Evolutionary conservation across 345 rosid species (phyloP).

Genomic region (Hevea brasiliensis): DNA sequence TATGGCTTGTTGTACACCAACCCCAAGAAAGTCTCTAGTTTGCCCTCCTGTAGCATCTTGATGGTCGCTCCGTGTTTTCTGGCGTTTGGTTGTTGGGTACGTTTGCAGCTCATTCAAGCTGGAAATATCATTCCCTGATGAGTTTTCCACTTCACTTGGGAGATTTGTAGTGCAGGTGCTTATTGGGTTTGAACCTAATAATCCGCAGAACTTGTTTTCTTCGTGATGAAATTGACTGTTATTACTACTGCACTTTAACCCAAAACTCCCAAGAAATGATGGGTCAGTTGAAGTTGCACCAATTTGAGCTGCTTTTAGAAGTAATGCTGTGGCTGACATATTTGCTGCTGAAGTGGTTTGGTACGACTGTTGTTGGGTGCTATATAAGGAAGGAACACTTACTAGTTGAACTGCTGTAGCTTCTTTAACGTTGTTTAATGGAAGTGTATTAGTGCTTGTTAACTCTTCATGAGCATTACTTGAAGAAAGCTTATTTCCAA

Average conservation of each 20-base stretch:
- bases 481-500: slow-evolving; percentile 39
- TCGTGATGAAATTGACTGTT: slow-evolving; percentile 35
- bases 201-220: slow-evolving; percentile 48
- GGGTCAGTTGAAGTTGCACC: slow-evolving; percentile 65
- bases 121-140: too few species aligned
- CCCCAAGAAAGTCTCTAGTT: slow-evolving; percentile 92
- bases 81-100: slow-evolving; percentile 60
- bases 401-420: slow-evolving; percentile 22
- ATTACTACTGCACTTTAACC: slow-evolving; percentile 36
- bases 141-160: too few species aligned
- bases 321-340: slow-evolving; percentile 93
- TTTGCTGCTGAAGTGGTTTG: slow-evolving; percentile 33
- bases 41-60: slow-evolving; percentile 52
- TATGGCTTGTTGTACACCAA: slow-evolving; percentile 64
- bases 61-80: slow-evolving; percentile 34
- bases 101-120: slow-evolving; percentile 28
- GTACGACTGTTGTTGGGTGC: slow-evolving; percentile 47
- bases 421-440: slow-evolving; percentile 18
- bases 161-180: too few species aligned
- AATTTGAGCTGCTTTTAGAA: slow-evolving; percentile 90
- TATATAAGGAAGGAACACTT: slow-evolving; percentile 76
- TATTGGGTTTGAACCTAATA: slow-evolving; percentile 17
- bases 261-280: slow-evolving; percentile 50
- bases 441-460: slow-evolving; percentile 38
- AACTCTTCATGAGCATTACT: slow-evolving; percentile 26